Base-by-base conservation (phyloP, 2,329 filamentous ascomycete genomes). In the Alternaria sp. region DNA sequence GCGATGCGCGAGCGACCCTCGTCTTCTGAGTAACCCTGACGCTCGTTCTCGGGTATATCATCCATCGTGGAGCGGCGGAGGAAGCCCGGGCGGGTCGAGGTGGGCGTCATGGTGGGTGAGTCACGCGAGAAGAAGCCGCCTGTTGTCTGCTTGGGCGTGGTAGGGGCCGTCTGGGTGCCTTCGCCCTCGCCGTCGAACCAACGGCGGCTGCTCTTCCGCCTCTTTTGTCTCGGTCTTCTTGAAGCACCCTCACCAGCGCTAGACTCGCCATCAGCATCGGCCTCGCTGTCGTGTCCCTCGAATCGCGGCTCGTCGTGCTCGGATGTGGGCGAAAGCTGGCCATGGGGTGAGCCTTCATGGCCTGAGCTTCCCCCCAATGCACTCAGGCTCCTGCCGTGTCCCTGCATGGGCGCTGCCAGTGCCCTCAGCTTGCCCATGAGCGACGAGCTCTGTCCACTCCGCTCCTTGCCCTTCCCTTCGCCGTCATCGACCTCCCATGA, bases 381-480 rank as follows among this genome's bases (percentile, higher is more conserved):
- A 67, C 85, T 88, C 23, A 81, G 73, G 36, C 82, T 84, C 32
- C 86, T 81, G 4, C 81, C 79, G 70, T 88, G 86, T 17, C 82
- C 80, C 47, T 82, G 79, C 62, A 85, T 84, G 1, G 85, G 83
- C 11, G 85, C 86, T 21, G 92, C 88, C 59, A 96, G 82, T 4
- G 92, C 90, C 76, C 91, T 93, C 66, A 97, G 80, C 77, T 91
- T 93, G 17, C 90, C 90, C 80, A 97, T 93, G 67, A 96, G 85
- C 23, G 90, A 90, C 21, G 87, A 86, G 59, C 86, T 83, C 28
- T 83, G 63, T 85, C 85, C 73, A 59, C 70, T 69, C 43, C 85
- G 71, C 62, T 73, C 72, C 59, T 78, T 89, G n/a, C 62, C 71
- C 61, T 77, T 90, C 60, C 81, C 83, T 90, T 92, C 91, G n/a